Evolutionary conservation across 352 stramenopile species (phyloP), one percentile per base, ranked within the genome.

Genomic region (Hyaloperonospora brassicae): DNA sequence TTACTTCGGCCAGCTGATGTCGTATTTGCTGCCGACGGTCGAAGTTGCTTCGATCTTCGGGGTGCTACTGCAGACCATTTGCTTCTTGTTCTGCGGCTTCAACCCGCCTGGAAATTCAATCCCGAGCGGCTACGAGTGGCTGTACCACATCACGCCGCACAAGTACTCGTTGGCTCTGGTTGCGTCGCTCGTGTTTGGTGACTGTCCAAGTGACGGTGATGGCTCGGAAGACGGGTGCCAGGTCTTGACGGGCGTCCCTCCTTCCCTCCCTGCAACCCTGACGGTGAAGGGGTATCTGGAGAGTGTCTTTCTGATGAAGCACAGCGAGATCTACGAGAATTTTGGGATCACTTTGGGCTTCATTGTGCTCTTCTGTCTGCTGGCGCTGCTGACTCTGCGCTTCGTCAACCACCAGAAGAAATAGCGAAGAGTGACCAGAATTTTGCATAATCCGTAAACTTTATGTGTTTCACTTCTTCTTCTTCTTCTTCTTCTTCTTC

Each of bases 31-130:
- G 24, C 52, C 76, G 21, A 49, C 69, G 2, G 74, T 79, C 27
- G 53, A 68, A 9, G 48, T 69, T n/a, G 60, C 91, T 27, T 72
- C 79, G 17, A 46, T 89, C 11, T 49, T 70, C 1, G 69, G 64
- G 2, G 41, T 61, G 9, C 30, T 66, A 23, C 9, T 67, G 31
- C 22, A 56, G 10, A 40, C 43, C 21, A 67, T 67, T 38, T 62
- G 58, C 54, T 51, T 57, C 12, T 14, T 57, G 2, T 66, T 66
- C 30, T 53, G 27, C n/a, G 58, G 59, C 23, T 62, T 62, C 49
- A 66, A 55, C 24, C 59, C 59, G 17, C 53, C 58, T 7, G 58
- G 48, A 47, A 10, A 11, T 8, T 31, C 42, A 14, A 49, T 57
- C 9, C 57, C 57, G 7, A 12, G 17, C 14, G 55, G 52, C 8